Conservation (phyloP, 2,329 filamentous ascomycete genomes). For the Taxawa tesnikishii region DNA sequence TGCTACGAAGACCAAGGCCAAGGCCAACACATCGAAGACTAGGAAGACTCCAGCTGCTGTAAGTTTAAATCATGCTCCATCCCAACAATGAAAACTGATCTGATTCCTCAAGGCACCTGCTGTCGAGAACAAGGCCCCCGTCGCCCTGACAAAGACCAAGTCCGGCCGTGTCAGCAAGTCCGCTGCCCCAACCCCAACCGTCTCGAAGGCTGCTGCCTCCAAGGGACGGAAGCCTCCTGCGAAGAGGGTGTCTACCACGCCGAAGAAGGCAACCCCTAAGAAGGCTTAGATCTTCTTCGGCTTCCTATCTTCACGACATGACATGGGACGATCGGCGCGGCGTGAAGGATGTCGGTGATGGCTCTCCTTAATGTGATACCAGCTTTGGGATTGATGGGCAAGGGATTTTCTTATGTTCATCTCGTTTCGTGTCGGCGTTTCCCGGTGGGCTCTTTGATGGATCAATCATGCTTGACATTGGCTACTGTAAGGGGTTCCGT, state of each 20-base stretch:
- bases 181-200: conserved; percentile 27
- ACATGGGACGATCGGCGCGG: not conserved
- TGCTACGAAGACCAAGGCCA: conserved; percentile 38
- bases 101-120: conserved; percentile 42
- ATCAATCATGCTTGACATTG: not conserved
- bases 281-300: conserved; percentile 13
- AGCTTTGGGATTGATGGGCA: conserved; percentile 1
- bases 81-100: not conserved
- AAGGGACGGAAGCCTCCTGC: conserved; percentile 32
- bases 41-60: conserved; percentile 28
- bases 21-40: conserved; percentile 34
- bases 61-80: conserved; percentile 5
- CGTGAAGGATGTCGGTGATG: conserved; percentile 1
- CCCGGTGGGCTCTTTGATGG: not conserved
- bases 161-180: conserved; percentile 73
- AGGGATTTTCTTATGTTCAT: not conserved
- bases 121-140: conserved; percentile 53
- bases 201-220: conserved; percentile 27
- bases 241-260: conserved; percentile 28
- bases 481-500: not conserved
- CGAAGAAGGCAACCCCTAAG: conserved; percentile 30
- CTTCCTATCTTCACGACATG: not conserved
- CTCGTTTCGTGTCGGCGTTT: not conserved
- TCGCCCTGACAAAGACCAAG: conserved; percentile 70
- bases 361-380: conserved; percentile 1